Conservation (phyloP, 345 rosid species). For the Ricinus communis region DNA sequence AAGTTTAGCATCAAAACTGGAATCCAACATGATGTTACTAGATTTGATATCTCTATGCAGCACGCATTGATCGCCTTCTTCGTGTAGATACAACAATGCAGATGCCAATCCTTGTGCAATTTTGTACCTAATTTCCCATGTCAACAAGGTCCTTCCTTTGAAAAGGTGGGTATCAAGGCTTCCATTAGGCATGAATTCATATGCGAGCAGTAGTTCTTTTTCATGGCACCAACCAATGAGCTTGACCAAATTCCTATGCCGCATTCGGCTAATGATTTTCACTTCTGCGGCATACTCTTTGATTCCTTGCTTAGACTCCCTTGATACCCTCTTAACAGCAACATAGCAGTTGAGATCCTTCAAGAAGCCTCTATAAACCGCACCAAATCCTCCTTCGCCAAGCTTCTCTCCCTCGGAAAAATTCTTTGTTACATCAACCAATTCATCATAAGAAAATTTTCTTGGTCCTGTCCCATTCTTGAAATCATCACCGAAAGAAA, state of each 20-base stretch:
- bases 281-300: conserved; percentile 33
- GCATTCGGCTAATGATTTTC: conserved; percentile 33
- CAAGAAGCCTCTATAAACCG: conserved; percentile 29
- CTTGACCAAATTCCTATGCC: conserved; percentile 38
- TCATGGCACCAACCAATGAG: conserved; percentile 47
- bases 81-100: conserved; percentile 30
- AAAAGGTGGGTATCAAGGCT: conserved; percentile 35
- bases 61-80: conserved; percentile 36
- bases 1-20: conserved; percentile 30
- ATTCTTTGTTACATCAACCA: conserved; percentile 30
- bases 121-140: conserved; percentile 25
- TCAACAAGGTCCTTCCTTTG: conserved; percentile 2
- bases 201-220: conserved; percentile 31
- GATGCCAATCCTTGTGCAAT: conserved; percentile 33
- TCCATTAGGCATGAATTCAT: conserved; percentile 38
- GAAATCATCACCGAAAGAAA: conserved; percentile 20
- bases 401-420: conserved; percentile 30
- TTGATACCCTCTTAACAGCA: conserved; percentile 30
- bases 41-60: conserved; percentile 42
- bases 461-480: conserved; percentile 26
- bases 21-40: conserved; percentile 36
- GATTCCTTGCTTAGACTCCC: conserved; percentile 21
- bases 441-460: conserved; percentile 21
- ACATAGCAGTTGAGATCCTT: not conserved
- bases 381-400: conserved; percentile 39